A percentile compares a stretch with the other conserved stretches of the same genome.
Conservation (phyloP, 2,329 filamentous ascomycete genomes). For the Colletotrichum australisinense region DNA sequence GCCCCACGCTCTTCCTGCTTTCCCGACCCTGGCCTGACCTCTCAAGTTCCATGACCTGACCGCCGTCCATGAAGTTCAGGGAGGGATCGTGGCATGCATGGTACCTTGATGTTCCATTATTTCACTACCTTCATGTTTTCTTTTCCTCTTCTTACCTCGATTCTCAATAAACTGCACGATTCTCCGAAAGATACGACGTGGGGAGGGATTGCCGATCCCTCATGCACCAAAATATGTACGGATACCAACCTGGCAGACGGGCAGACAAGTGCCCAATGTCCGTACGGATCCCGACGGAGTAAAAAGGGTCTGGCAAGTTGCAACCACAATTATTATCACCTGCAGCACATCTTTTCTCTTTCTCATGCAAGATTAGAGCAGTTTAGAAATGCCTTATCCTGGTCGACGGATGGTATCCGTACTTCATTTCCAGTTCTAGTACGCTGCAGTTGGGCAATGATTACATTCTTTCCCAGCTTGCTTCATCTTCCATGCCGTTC, state of each 20-base stretch:
- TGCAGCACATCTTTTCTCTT: background rate
- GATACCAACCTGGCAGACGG: background rate
- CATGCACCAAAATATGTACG: background rate
- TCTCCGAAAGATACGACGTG: background rate
- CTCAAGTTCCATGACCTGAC: background rate
- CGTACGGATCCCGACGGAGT: background rate
- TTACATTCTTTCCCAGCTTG: background rate
- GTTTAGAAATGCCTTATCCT: too few species aligned
- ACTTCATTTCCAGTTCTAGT: too few species aligned
- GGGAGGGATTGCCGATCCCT: background rate
- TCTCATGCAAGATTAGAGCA: background rate
- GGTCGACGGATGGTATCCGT: too few species aligned
- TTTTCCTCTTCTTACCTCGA: background rate
- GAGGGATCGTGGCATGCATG: background rate
- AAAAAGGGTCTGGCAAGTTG: background rate
- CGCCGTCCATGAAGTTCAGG: background rate
- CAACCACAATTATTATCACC: too few species aligned
- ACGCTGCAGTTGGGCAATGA: too few species aligned
- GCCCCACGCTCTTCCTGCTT: background rate
- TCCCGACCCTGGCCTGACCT: background rate
- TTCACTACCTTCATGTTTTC: background rate
- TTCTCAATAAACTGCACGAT: background rate
- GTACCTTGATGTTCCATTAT: background rate
- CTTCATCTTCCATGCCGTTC: background rate
- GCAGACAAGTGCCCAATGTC: background rate